Base-by-base conservation (phyloP, 2,329 filamentous ascomycete species). In the Botrytis tulipae region DNA sequence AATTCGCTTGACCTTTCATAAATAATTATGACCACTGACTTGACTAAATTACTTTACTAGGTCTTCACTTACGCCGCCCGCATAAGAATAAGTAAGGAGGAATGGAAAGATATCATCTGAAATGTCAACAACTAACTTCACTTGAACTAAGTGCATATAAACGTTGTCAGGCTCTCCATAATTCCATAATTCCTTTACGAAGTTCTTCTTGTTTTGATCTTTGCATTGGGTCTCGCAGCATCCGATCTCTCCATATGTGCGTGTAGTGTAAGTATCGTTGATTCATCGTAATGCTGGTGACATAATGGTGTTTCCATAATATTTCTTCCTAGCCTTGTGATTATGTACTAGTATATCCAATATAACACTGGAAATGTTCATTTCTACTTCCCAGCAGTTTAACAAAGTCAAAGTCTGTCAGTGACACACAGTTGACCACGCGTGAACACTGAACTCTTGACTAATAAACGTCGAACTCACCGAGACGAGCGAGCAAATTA, bases 281-380 rank as follows among this genome's bases (percentile, higher is more conserved):
- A 67, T 67, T 67, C 63, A 67, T 51, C 63, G 25, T 37, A 62
- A 62, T 62, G 62, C 62, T 37, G 63, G 44, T 67, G 63, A 67
- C 65, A 54, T 67, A 35, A 48, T 54, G 46, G 29, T 22, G 32
- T 18, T n/a, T 40, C 65, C 65, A 67, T 54, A 40, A 40, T 67
- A 40, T 54, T 6, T 67, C 48, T 68, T 68, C 48, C 35, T 68
- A 42, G 48, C 54, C 54, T 68, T 22, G 22, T 18, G 9, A 54
- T 57, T n/a, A 44, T 59, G n/a, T 25, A 14, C 20, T 29, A 51
- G n/a, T 18, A 40, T 37, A 35, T 70, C 51, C 48, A 61, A 59
- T 70, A 60, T 20, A 44, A 70, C 44, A 35, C 37, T 32, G 9
- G n/a, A 44, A 59, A 48, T 10, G 14, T 48, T 29, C 25, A 29